phyloP scores from a whole-genome alignment of 164 flowering plant genomes.

The Annona cherimola region DNA sequence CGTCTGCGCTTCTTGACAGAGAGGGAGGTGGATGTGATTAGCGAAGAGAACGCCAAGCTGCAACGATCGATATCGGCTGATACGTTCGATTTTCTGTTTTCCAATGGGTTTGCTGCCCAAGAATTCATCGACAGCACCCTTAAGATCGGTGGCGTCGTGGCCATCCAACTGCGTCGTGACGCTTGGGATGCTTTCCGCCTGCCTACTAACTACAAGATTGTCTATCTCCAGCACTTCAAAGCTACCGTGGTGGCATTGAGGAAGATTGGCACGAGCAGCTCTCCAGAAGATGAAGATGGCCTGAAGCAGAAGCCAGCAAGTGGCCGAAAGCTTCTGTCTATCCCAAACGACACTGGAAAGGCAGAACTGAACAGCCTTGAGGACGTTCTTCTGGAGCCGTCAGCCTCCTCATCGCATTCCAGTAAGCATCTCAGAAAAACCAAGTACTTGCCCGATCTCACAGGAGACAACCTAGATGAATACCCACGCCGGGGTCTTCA shows the following conservation, averaged over 20 bases:
- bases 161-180: slow-evolving; percentile 24
- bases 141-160: slow-evolving; percentile 47
- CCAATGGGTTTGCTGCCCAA: slow-evolving; percentile 2
- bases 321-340: slow-evolving; percentile 23
- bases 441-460: slow-evolving; percentile 57
- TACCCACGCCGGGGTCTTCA: slow-evolving; percentile 63
- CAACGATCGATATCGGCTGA: slow-evolving; percentile 28
- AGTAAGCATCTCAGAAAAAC: slow-evolving; percentile 33
- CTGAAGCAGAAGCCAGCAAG: not conserved
- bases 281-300: not conserved
- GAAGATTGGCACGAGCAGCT: slow-evolving; percentile 14
- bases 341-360: slow-evolving; percentile 28
- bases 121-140: slow-evolving; percentile 42
- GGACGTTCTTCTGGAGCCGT: slow-evolving; percentile 77
- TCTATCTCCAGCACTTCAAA: slow-evolving; percentile 43
- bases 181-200: slow-evolving; percentile 17
- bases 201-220: slow-evolving; percentile 43
- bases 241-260: slow-evolving; percentile 45
- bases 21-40: slow-evolving; percentile 21
- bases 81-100: slow-evolving; percentile 37
- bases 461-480: slow-evolving; percentile 48
- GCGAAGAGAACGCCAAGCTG: slow-evolving; percentile 20
- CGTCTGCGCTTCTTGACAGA: slow-evolving; percentile 11
- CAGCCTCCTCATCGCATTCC: slow-evolving; percentile 33
- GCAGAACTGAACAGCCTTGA: slow-evolving; percentile 57